Evolutionary conservation across 148 eudicot species (phyloP), one percentile per base, ranked within the genome.

Genomic region (Rhododendron kiyosumense): DNA sequence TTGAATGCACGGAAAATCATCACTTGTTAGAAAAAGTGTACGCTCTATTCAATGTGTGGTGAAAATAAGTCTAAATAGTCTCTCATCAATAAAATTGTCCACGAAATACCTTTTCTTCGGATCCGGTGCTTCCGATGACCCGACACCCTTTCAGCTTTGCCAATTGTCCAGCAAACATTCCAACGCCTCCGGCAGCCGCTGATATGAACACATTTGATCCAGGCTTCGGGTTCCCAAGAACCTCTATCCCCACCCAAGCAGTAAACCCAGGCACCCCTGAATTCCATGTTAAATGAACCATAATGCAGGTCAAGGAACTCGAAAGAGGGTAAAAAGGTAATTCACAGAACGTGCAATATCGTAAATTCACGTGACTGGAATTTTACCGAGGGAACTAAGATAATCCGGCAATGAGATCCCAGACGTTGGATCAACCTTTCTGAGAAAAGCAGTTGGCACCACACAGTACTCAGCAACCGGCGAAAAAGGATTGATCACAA

Each of bases 141-240:
- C 87, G 87, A 73, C 91, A 90, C 28, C 91, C 90, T 88, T 88
- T 90, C 45, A 90, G 63, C 34, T 90, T 88, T 5, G 91, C 91
- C 75, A 90, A 82, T 45, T 90, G 91, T 13, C 91, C 91, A 51
- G 91, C 91, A 8, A 84, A 69, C 75, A 90, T 88, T 76, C 90
- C 90, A 41, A 90, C 91, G n/a, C 88, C 91, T 20, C 91, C 91
- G 17, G 90, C 91, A 0, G 90, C 90, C 13, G 91, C 91, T 0
- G 91, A 90, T 78, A 90, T 84, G 78, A 86, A 90, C 15, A 90
- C 91, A 86, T 86, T 90, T 9, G 88, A 87, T 36, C 88, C 89
- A 9, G 89, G 88, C 65, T 86, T 89, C 2, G 91, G 84, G 51
- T 84, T 84, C 22, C 86, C 89, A 24, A 90, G 36, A 1, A 88